These are phyloP conservation scores for Galium porrigens DNA, from an alignment of 305 asterid species.

Conservation along the genomic window DNA sequence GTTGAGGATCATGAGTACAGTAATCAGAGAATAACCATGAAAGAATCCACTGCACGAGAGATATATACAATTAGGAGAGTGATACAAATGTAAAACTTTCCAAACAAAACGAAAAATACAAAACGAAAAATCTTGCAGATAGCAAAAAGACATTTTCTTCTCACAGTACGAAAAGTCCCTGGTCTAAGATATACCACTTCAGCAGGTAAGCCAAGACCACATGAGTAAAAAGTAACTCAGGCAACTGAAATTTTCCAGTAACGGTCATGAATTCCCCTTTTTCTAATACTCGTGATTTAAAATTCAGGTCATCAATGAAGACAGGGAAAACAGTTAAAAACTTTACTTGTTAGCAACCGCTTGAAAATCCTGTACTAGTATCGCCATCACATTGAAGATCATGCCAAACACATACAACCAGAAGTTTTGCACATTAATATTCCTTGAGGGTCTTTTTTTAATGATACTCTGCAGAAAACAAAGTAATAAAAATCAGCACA, in stretches of 20 bases:
- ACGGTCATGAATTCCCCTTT: not conserved
- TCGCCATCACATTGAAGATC: constrained; percentile 80
- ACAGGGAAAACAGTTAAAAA: constrained; percentile 4
- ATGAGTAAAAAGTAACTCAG: not conserved
- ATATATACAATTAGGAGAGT: not conserved
- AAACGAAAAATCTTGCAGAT: not conserved
- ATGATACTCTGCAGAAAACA: constrained; percentile 59
- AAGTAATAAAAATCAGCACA: constrained; percentile 19
- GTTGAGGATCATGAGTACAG: constrained; percentile 85
- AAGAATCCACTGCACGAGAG: constrained; percentile 67
- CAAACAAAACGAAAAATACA: not conserved
- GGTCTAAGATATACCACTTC: not conserved
- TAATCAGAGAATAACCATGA: constrained; percentile 78
- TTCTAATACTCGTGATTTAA: not conserved
- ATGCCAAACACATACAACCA: constrained; percentile 95
- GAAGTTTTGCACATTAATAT: constrained; percentile 92
- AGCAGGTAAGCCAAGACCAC: not conserved
- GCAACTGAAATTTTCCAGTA: not conserved
- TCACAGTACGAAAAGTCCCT: not conserved
- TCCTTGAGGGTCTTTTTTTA: constrained; percentile 85
- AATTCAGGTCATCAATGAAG: not conserved
- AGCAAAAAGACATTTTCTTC: not conserved
- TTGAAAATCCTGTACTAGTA: constrained; percentile 76
- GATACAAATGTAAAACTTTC: constrained; percentile 1
- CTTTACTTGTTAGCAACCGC: constrained; percentile 70